phyloP scores from a whole-genome alignment of 768 basidiomycete species.

The Tricholoma furcatifolium region DNA sequence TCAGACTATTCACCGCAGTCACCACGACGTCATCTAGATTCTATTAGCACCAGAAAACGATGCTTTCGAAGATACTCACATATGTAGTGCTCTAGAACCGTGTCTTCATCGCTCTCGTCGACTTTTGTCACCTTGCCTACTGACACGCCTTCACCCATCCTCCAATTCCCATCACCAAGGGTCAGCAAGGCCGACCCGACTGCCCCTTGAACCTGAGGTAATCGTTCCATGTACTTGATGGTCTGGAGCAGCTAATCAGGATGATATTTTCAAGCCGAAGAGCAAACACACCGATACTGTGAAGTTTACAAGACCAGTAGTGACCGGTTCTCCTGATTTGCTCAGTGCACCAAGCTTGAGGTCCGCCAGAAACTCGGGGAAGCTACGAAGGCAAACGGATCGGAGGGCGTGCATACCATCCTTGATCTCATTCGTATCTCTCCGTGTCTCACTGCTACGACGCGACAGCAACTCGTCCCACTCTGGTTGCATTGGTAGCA shows the following conservation, averaged over 20 bases:
- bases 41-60: background rate
- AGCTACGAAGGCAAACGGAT: conserved; percentile 73
- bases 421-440: conserved; percentile 64
- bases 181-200: conserved; percentile 64
- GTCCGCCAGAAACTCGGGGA: conserved; percentile 82
- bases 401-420: conserved; percentile 67
- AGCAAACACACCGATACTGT: conserved; percentile 44
- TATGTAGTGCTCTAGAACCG: conserved; percentile 72
- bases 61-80: conserved; percentile 43
- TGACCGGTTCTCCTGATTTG: conserved; percentile 53
- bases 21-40: conserved; percentile 70
- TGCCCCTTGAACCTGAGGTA: conserved; percentile 70
- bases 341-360: conserved; percentile 62
- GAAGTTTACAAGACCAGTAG: conserved; percentile 65
- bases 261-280: background rate
- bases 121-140: conserved; percentile 50
- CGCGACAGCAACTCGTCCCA: conserved; percentile 68
- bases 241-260: conserved; percentile 42
- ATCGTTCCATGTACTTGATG: conserved; percentile 62
- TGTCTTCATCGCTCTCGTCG: conserved; percentile 53
- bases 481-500: conserved; percentile 53
- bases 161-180: conserved; percentile 89
- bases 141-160: conserved; percentile 81
- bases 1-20: conserved; percentile 60
- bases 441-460: conserved; percentile 42